Percentiles rank a stretch among this genome's conserved stretches.
Conservation (phyloP, 2,329 filamentous ascomycete species). For the Fonsecaea erecta region DNA sequence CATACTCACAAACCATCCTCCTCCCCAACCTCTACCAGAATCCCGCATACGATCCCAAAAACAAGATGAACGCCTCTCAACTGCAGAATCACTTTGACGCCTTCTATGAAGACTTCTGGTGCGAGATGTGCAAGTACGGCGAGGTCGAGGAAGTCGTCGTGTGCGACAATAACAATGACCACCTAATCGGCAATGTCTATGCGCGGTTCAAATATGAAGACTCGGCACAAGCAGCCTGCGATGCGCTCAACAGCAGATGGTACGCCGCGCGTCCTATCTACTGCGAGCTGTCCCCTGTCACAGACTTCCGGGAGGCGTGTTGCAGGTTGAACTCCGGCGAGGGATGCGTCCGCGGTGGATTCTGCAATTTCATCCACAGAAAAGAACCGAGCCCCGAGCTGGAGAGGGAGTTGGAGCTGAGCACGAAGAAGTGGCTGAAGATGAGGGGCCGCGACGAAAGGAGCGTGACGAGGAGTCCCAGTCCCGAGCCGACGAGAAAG, state of each 20-base stretch:
- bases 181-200: conserved; percentile 98
- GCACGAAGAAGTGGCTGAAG: conserved; percentile 96
- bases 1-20: conserved; percentile 95
- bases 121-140: conserved; percentile 98
- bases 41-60: conserved; percentile 93
- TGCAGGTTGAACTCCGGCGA: conserved; percentile 93
- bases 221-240: conserved; percentile 88
- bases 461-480: conserved; percentile 80
- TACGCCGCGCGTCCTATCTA: conserved; percentile 97
- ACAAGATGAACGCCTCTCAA: conserved; percentile 93
- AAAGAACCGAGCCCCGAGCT: conserved; percentile 92
- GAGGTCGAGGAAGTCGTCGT: conserved; percentile 97
- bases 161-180: conserved; percentile 99
- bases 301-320: conserved; percentile 96
- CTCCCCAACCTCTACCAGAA: conserved; percentile 99
- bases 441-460: conserved; percentile 80
- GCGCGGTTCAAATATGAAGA: conserved; percentile 99
- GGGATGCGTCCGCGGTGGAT: conserved; percentile 92
- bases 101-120: conserved; percentile 99
- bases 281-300: conserved; percentile 95
- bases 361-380: conserved; percentile 99
- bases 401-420: conserved; percentile 82
- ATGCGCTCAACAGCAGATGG: conserved; percentile 92
- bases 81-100: conserved; percentile 99
- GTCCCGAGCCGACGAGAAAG: conserved; percentile 79